Base-by-base conservation (phyloP, 1,284 basidiomycete genomes). In the Albatrellus sp. region DNA sequence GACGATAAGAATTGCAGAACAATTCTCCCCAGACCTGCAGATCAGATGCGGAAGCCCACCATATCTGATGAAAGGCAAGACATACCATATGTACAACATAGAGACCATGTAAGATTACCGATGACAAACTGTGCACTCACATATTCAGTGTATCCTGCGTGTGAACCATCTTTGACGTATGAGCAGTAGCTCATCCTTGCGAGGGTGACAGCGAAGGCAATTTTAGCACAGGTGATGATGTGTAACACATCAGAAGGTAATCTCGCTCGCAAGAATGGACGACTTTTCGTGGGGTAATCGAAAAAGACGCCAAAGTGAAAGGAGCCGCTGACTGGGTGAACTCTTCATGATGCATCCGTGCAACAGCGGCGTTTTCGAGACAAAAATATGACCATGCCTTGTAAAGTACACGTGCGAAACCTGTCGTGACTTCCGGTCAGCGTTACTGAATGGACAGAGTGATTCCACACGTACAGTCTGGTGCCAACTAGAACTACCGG, bases 211-310 rank as follows among this genome's bases (percentile, higher is more conserved):
- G 63, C 56, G 58, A 57, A 65, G 64, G 66, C 67, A 70, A 72
- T 67, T 67, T 56, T 57, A 65, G 57, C 56, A 65, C 59, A 24
- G 48, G 53, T 13, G 29, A 31, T 36, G 45, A 24, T 40, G 13
- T n/a, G 14, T 14, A 43, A 37, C 42, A 24, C 43, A 52, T 43
- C 44, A 46, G 48, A 38, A 38, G 43, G 68, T 56, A 41, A 68
- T 88, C 59, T 89, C 62, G 84, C 85, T 89, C 84, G 59, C 60
- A 74, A 77, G 77, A 89, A 88, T 89, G 85, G 71, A 70, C 80
- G 71, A 69, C 75, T 63, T 74, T 62, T 73, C 78, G 77, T 83
- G 53, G 56, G 57, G 55, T 52, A 57, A 24, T 58, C 69, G n/a
- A 72, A 73, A 69, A 73, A 60, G 77, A 74, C 76, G 75, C 78